A percentile compares a stretch with the other conserved stretches of the same genome.
Conservation (phyloP, 306 rosid genomes). For the Biancaea sappan region DNA sequence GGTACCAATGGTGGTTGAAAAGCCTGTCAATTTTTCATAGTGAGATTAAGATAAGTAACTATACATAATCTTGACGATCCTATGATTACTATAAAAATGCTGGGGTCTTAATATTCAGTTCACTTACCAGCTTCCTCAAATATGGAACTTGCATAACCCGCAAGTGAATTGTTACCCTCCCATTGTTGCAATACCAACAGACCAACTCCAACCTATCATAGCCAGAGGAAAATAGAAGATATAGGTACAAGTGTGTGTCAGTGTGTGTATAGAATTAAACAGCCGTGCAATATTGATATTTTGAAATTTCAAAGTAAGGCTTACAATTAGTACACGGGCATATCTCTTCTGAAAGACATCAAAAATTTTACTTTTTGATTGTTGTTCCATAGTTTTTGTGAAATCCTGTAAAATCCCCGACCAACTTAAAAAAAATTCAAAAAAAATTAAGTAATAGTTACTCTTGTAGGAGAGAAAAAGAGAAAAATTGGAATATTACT, state of each 20-base stretch:
- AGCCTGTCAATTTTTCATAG: slow-evolving; percentile 6
- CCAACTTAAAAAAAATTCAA: neutral
- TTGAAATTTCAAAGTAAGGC: neutral
- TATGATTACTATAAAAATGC: neutral
- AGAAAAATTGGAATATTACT: too few species aligned
- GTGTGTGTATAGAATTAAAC: neutral
- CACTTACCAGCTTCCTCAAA: slow-evolving; percentile 27
- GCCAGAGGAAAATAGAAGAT: neutral
- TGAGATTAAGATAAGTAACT: neutral
- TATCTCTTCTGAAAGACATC: slow-evolving; percentile 40
- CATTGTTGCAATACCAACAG: slow-evolving; percentile 6
- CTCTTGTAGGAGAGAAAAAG: too few species aligned
- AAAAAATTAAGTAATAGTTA: neutral
- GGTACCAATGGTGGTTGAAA: slow-evolving; percentile 21
- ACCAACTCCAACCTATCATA: slow-evolving; percentile 32
- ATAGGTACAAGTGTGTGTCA: too few species aligned
- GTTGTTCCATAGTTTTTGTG: neutral
- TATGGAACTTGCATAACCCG: slow-evolving; percentile 19
- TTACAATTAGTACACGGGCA: slow-evolving; percentile 28
- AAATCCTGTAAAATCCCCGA: neutral
- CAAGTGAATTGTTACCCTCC: slow-evolving; percentile 11
- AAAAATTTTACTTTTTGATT: neutral
- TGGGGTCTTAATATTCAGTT: too few species aligned
- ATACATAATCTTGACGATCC: neutral
- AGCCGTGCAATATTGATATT: neutral